These are phyloP conservation scores for Aspergillus campestris DNA, from an alignment of 495 filamentous ascomycete species.

Conservation along the genomic window DNA sequence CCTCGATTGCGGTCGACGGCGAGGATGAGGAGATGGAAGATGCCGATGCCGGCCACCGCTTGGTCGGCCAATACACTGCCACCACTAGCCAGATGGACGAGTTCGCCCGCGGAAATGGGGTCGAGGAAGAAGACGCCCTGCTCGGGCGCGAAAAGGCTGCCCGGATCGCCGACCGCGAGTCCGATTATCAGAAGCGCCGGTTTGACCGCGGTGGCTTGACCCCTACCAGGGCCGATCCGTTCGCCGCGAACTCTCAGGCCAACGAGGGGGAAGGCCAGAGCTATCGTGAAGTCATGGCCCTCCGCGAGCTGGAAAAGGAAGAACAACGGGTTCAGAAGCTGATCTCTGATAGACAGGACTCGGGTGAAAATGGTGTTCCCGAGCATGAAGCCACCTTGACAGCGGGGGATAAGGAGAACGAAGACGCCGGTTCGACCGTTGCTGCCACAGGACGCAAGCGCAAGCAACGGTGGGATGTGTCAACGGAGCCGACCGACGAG, in stretches of 20 bases:
- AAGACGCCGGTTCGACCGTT: slow-evolving; percentile 59
- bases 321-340: slow-evolving; percentile 79
- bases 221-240: slow-evolving; percentile 82
- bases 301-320: slow-evolving; percentile 85
- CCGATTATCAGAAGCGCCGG: slow-evolving; percentile 94
- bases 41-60: slow-evolving; percentile 61
- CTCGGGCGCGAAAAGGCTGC: slow-evolving; percentile 80
- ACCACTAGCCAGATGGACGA: slow-evolving; percentile 87
- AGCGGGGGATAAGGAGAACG: slow-evolving; percentile 63
- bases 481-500: slow-evolving; percentile 38
- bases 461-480: slow-evolving; percentile 91
- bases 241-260: slow-evolving; percentile 65
- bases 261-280: slow-evolving; percentile 62
- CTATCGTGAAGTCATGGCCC: slow-evolving; percentile 87
- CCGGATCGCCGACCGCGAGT: slow-evolving; percentile 85
- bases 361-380: slow-evolving; percentile 48
- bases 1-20: slow-evolving; percentile 72
- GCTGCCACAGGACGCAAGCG: slow-evolving; percentile 62
- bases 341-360: slow-evolving; percentile 66
- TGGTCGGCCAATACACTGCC: slow-evolving; percentile 97
- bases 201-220: slow-evolving; percentile 75
- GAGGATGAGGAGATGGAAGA: slow-evolving; percentile 79
- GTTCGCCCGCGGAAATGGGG: slow-evolving; percentile 75
- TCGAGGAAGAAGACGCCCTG: slow-evolving; percentile 88
- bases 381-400: slow-evolving; percentile 67